Conservation (phyloP, 2,329 filamentous ascomycete species). For the Acephala macrosclerotiorum region DNA sequence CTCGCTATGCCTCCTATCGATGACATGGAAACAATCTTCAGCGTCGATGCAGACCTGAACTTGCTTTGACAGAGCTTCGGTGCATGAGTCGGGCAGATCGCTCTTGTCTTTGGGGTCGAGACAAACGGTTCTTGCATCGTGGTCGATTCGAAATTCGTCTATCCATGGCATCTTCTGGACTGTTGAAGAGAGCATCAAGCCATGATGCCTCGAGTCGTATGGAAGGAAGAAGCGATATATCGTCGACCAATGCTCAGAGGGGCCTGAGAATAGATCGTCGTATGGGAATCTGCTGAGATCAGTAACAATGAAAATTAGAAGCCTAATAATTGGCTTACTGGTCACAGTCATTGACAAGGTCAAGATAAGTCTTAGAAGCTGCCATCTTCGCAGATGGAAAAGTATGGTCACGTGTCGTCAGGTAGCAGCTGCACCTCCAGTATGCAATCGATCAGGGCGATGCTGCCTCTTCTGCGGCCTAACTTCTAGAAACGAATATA, state of each 20-base stretch:
- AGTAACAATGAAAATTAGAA: background rate
- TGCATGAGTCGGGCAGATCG: slow-evolving; percentile 45
- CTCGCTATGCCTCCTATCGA: slow-evolving; percentile 52
- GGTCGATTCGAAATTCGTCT: slow-evolving; percentile 46
- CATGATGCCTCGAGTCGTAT: slow-evolving; percentile 55
- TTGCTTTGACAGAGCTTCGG: slow-evolving; percentile 49
- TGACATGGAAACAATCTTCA: slow-evolving; percentile 46
- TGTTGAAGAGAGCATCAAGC: slow-evolving; percentile 56
- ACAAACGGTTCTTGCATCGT: slow-evolving; percentile 44
- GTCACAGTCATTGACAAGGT: slow-evolving; percentile 51
- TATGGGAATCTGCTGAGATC: slow-evolving; percentile 26
- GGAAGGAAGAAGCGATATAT: slow-evolving; percentile 56
- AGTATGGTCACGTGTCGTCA: background rate
- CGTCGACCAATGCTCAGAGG: slow-evolving; percentile 24
- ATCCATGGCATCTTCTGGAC: slow-evolving; percentile 58
- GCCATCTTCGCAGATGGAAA: slow-evolving; percentile 11
- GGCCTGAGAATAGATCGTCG: slow-evolving; percentile 20
- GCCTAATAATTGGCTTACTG: slow-evolving; percentile 46
- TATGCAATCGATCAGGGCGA: background rate
- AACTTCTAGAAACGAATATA: background rate
- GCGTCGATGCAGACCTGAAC: slow-evolving; percentile 47
- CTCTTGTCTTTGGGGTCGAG: slow-evolving; percentile 41
- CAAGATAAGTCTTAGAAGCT: slow-evolving; percentile 42
- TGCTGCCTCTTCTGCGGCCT: background rate
- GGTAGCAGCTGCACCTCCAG: background rate